Evolutionary conservation across 192 early-diverging fungal genomes (phyloP).

Genomic region (Mortierella claussenii): DNA sequence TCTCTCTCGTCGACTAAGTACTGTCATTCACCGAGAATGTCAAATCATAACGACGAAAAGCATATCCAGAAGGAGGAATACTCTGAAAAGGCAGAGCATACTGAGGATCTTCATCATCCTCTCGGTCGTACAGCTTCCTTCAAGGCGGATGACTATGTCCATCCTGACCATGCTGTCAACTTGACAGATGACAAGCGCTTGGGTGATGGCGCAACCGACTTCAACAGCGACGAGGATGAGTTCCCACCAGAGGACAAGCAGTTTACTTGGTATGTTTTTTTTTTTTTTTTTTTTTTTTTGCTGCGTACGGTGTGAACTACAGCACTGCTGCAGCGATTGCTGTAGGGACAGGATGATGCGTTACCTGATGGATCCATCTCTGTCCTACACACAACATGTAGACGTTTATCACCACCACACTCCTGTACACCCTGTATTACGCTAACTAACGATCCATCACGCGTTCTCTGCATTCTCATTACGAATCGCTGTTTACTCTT

Average conservation of each 20-base stretch:
- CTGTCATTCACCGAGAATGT: no score
- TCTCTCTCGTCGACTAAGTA: no score
- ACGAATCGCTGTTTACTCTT: no score
- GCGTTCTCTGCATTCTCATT: no score
- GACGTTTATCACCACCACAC: no score
- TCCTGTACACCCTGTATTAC: no score
- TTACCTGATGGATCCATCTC: no score
- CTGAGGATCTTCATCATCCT: conserved; percentile 9
- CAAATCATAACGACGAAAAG: conserved; percentile 13
- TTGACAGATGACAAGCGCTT: conserved; percentile 11
- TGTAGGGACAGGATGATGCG: no score
- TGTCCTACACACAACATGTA: no score
- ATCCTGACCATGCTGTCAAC: conserved; percentile 13
- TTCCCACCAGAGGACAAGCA: conserved; percentile 40
- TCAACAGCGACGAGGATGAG: conserved; percentile 18
- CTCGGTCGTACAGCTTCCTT: conserved; percentile 15
- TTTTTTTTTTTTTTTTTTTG: conserved; percentile 1
- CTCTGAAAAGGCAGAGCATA: background rate
- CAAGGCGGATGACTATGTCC: conserved; percentile 30
- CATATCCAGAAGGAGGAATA: background rate
- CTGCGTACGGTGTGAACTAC: no score
- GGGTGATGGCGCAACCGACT: background rate
- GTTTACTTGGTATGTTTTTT: conserved; percentile 33
- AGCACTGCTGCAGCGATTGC: no score
- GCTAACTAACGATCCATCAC: no score